Conservation (phyloP, 805 yeast species). For the Lachancea kluyveri region DNA sequence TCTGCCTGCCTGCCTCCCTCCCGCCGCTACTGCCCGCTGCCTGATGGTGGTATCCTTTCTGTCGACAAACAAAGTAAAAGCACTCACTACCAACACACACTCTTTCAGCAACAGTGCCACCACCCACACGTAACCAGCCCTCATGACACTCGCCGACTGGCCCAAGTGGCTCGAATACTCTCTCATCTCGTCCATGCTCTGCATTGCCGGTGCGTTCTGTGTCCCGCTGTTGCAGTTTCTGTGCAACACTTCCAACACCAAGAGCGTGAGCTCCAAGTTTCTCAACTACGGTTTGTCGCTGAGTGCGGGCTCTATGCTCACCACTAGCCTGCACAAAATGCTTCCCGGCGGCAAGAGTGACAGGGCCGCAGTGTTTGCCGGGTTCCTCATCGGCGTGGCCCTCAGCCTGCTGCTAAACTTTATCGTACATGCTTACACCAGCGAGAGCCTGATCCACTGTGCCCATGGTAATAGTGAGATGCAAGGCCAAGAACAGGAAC, state of each 20-base stretch:
- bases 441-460: conserved; percentile 82
- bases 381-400: conserved; percentile 47
- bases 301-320: conserved; percentile 74
- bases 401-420: conserved; percentile 56
- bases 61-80: no score
- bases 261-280: conserved; percentile 42
- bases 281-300: conserved; percentile 70
- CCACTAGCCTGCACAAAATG: conserved; percentile 71
- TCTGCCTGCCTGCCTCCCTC: no score
- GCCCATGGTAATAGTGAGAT: conserved; percentile 44
- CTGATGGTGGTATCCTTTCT: no score
- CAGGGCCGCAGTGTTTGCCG: conserved; percentile 38
- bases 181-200: conserved; percentile 57
- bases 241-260: conserved; percentile 13
- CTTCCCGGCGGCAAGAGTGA: conserved; percentile 53
- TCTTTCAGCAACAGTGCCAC: no score
- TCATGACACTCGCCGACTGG: conserved; percentile 7
- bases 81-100: no score
- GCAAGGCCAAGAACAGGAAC: neutral
- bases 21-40: no score
- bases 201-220: conserved; percentile 63
- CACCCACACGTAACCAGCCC: no score
- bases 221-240: conserved; percentile 35
- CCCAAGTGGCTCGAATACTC: conserved; percentile 35
- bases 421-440: conserved; percentile 65